Conservation (phyloP, 225 moss, liverwort and hornwort genomes). For the Bryoerythrophyllum caledonicum region DNA sequence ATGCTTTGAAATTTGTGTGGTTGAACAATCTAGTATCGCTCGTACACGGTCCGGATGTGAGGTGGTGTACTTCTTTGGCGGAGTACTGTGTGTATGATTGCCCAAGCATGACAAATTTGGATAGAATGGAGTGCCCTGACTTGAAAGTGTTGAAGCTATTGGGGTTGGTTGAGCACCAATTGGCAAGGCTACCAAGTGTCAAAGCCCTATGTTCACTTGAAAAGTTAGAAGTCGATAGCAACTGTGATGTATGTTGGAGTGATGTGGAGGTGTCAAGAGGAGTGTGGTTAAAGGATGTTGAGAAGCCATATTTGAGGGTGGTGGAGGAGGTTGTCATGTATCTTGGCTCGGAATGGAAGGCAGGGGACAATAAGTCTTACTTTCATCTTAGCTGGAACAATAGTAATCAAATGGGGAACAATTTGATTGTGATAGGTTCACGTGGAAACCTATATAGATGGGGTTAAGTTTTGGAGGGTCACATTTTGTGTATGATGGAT, state of each 20-base stretch:
- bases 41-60: neutral
- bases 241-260: too few species aligned
- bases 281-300: neutral
- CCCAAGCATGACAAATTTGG: neutral
- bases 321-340: neutral
- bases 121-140: neutral
- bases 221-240: too few species aligned
- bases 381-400: too few species aligned
- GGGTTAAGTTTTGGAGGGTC: too few species aligned
- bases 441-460: too few species aligned
- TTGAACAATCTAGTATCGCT: neutral
- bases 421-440: too few species aligned
- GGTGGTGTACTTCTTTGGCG: neutral
- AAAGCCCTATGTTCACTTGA: neutral
- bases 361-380: too few species aligned
- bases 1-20: neutral
- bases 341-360: neutral
- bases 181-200: neutral
- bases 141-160: too few species aligned
- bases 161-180: neutral
- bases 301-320: neutral
- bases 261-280: neutral
- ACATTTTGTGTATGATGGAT: too few species aligned
- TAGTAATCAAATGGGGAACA: too few species aligned
- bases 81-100: rapidly evolving